Base-by-base conservation (phyloP, 345 rosid genomes). In the Xanthoceras sorbifolium region DNA sequence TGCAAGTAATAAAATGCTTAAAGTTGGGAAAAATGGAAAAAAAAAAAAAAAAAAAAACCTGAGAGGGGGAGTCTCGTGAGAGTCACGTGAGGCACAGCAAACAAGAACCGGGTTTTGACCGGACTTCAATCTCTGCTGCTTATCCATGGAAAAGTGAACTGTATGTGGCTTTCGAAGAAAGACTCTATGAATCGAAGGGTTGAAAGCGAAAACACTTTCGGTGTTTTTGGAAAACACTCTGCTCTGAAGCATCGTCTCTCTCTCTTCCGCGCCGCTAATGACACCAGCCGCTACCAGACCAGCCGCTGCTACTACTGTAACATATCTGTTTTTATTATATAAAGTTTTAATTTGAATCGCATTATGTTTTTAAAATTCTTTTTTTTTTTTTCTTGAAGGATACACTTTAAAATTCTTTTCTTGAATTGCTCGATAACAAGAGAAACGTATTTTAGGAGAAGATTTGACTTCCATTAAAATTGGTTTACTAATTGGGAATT, bases 71-170 rank as follows among this genome's bases (percentile, higher is more conserved):
- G 72, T 23, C 14, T 75, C 81, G 18, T 50, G 77, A 62, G 84
- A 73, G 63, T 78, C 80, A 1, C 14, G 44, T 18, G 84, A 71
- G 3, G 75, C 78, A 12, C 61, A 48, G 42, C 80, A 82, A 50
- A 79, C 79, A 73, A 86, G 69, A 9, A 80, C 72, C 4, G 84
- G 82, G 63, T 15, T 73, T 25, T 32, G 38, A 15, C 6, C 14
- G 48, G 59, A 18, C 29, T 73, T 62, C 11, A 0, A n/a, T n/a
- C n/a, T 26, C 31, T 31, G 74, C 10, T 36, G 69, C 29, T 76
- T 79, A 20, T 46, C 76, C 85, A 82, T 85, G 17, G 57, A 32
- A 48, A 80, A 76, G 59, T 44, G 44, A 1, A 59, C 15, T 62
- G 50, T 57, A 17, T 11, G 66, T 2, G 57, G 68, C 20, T 26